Conservation (phyloP, 495 filamentous ascomycete species). For the Immersiella caudata region DNA sequence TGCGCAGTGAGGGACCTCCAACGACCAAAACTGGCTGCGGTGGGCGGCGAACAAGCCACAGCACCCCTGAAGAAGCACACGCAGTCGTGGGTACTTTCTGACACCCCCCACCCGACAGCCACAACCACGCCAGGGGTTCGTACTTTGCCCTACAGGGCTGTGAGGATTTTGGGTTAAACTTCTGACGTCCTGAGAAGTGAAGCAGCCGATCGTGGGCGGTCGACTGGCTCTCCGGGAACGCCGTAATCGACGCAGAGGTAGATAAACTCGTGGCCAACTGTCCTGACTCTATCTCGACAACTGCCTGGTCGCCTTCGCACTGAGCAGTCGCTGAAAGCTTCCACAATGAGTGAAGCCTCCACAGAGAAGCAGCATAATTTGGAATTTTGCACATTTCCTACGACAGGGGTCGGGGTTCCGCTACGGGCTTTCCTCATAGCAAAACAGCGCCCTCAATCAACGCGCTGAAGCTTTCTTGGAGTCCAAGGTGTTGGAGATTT, state of each 20-base stretch:
- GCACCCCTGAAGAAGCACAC: not conserved
- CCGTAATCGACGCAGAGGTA: not conserved
- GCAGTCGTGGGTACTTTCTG: not conserved
- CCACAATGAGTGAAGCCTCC: not conserved
- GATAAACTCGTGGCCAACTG: no score
- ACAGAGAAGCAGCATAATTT: not conserved
- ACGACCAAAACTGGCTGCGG: no score
- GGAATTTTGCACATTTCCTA: not conserved
- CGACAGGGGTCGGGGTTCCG: not conserved
- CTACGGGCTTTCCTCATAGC: not conserved
- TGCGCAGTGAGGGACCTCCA: not conserved
- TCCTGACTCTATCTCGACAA: not conserved
- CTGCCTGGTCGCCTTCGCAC: not conserved
- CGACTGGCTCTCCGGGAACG: not conserved
- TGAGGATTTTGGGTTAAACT: conserved; percentile 22
- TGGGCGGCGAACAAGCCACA: not conserved
- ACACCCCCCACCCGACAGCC: not conserved
- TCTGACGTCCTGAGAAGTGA: conserved; percentile 13
- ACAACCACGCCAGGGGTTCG: conserved; percentile 1
- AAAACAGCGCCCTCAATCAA: not conserved
- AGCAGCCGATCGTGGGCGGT: not conserved
- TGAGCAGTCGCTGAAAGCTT: not conserved
- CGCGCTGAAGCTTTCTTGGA: not conserved
- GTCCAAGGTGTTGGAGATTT: not conserved
- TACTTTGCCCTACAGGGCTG: conserved; percentile 22